A percentile compares a stretch with the other conserved stretches of the same genome.
These are phyloP conservation scores for Xylaria sp. DNA, from an alignment of 2,329 filamentous ascomycete species.

Conservation along the genomic window DNA sequence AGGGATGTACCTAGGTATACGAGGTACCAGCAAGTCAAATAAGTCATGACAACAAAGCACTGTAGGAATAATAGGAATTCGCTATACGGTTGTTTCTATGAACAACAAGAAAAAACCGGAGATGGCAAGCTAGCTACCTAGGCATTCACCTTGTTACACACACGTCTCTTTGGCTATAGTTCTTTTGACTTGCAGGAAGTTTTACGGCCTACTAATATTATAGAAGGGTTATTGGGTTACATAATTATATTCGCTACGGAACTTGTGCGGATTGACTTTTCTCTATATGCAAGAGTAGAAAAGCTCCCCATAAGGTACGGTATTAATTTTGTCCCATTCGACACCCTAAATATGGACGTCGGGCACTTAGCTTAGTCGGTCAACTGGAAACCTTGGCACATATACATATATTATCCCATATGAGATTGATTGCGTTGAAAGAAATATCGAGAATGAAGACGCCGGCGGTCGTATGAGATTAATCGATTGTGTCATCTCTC, in stretches of 20 bases:
- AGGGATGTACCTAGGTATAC: background rate
- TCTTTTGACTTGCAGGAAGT: background rate
- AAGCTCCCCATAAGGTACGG: background rate
- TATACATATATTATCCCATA: background rate
- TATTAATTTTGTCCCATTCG: background rate
- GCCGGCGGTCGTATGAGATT: background rate
- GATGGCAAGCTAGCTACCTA: background rate
- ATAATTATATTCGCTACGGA: background rate
- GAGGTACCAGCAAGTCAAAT: background rate
- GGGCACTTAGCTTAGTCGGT: background rate
- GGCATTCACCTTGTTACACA: background rate
- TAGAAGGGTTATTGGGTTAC: background rate
- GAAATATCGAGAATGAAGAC: background rate
- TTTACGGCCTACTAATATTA: background rate
- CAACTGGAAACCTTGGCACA: background rate
- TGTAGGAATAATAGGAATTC: background rate
- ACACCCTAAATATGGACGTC: background rate
- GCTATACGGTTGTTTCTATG: background rate
- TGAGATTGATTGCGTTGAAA: background rate
- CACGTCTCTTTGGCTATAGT: background rate
- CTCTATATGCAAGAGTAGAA: background rate
- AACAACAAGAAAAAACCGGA: background rate
- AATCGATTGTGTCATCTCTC: constrained; percentile 74
- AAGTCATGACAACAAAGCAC: background rate
- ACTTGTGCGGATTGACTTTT: background rate